phyloP scores from a whole-genome alignment of 306 rosid species.

The Sophora flavescens region DNA sequence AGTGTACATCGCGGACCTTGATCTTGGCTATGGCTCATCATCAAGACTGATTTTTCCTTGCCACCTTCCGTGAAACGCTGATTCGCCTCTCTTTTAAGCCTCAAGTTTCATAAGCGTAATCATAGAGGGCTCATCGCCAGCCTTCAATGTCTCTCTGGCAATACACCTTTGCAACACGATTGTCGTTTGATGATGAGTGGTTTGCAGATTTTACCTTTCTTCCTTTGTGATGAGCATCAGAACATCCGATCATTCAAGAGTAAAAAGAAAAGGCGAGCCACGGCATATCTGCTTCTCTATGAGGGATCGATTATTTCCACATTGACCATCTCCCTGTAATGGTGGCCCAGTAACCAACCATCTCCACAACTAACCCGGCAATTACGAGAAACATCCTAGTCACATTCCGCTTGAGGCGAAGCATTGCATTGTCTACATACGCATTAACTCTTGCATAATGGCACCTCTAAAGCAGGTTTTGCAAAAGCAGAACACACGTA shows the following conservation, averaged over 20 bases:
- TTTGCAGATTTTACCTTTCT: constrained; percentile 89
- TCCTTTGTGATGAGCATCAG: constrained; percentile 88
- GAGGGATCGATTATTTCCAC: constrained; percentile 73
- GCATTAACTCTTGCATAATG: constrained; percentile 89
- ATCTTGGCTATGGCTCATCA: constrained; percentile 43
- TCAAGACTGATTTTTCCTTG: constrained; percentile 66
- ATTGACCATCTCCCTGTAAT: constrained; percentile 70
- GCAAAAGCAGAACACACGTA: constrained; percentile 79
- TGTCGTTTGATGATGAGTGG: constrained; percentile 73
- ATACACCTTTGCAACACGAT: constrained; percentile 86
- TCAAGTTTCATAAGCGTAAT: constrained; percentile 68
- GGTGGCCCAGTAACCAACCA: constrained; percentile 69
- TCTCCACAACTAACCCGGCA: constrained; percentile 70
- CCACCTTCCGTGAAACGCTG: no score
- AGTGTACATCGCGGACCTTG: neutral
- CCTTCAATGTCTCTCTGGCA: constrained; percentile 77
- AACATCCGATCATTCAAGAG: constrained; percentile 69
- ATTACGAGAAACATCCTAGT: constrained; percentile 92
- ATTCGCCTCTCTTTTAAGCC: constrained; percentile 61
- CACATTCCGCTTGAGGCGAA: constrained; percentile 96
- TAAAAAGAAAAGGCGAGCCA: constrained; percentile 80
- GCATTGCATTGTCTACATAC: constrained; percentile 88
- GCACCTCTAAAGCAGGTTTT: constrained; percentile 88
- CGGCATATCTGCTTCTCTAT: constrained; percentile 80
- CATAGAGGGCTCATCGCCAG: constrained; percentile 83